A percentile compares a stretch with the other conserved stretches of the same genome.
Evolutionary conservation across 2,329 filamentous ascomycete genomes (phyloP).

Genomic region (Sporothrix brasiliensis): DNA sequence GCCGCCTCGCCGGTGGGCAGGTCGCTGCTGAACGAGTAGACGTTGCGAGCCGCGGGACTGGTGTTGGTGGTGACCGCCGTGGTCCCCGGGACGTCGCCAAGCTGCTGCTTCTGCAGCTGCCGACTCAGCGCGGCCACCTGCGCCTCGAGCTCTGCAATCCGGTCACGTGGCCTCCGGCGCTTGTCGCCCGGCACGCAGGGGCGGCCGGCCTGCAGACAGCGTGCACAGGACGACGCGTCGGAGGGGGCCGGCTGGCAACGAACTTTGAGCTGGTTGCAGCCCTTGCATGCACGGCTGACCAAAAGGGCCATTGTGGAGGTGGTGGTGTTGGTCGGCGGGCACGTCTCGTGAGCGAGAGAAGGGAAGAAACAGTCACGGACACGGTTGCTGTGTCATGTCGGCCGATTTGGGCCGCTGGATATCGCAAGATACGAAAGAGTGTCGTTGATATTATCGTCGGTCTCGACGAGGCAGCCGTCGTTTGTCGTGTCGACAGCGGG

Average conservation of each 20-base stretch:
- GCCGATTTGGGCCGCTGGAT: background rate
- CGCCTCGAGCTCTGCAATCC: conserved; percentile 28
- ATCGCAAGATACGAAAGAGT: background rate
- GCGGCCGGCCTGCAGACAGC: conserved; percentile 21
- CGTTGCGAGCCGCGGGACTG: background rate
- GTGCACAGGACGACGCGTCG: conserved; percentile 14
- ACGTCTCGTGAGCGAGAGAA: no score
- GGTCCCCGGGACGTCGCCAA: background rate
- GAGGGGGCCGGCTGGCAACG: conserved; percentile 18
- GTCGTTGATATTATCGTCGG: background rate
- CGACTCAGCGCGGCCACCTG: conserved; percentile 24
- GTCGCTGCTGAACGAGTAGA: conserved; percentile 12
- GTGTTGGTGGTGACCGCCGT: background rate
- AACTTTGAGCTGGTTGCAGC: conserved; percentile 27
- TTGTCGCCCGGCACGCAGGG: conserved; percentile 23
- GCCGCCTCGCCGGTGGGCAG: conserved; percentile 9
- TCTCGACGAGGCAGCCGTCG: background rate
- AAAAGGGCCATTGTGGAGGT: background rate
- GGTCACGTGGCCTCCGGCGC: conserved; percentile 27
- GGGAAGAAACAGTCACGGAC: background rate
- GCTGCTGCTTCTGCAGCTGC: conserved; percentile 14
- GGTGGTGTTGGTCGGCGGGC: background rate
- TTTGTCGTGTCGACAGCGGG: no score
- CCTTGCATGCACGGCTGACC: conserved; percentile 29
- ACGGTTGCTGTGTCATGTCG: background rate